These are phyloP conservation scores for Phytophthora nicotianae DNA, from an alignment of 352 stramenopile genomes.

Conservation along the genomic window DNA sequence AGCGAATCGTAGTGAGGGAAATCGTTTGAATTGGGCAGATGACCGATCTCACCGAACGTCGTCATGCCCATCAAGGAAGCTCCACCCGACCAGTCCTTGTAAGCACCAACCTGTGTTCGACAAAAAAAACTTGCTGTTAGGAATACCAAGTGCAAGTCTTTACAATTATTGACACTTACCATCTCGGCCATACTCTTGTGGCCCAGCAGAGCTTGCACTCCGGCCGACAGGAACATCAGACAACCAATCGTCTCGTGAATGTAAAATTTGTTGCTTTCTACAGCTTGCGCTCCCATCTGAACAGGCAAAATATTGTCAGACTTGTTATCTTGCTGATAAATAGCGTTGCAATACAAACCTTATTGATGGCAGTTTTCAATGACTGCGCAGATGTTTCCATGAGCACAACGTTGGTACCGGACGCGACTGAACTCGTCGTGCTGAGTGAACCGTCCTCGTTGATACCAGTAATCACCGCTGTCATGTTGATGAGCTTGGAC, in stretches of 20 bases:
- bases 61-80: slow-evolving; percentile 89
- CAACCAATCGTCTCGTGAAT: slow-evolving; percentile 84
- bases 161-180: slow-evolving; percentile 34
- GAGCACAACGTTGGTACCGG: slow-evolving; percentile 82
- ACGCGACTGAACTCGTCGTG: slow-evolving; percentile 78
- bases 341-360: slow-evolving; percentile 34
- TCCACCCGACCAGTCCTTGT: slow-evolving; percentile 83
- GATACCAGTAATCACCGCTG: slow-evolving; percentile 83
- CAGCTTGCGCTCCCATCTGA: slow-evolving; percentile 77
- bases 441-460: slow-evolving; percentile 84
- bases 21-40: slow-evolving; percentile 79
- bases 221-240: slow-evolving; percentile 88
- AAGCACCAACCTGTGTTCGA: slow-evolving; percentile 70
- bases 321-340: neutral
- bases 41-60: slow-evolving; percentile 87
- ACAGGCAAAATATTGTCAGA: slow-evolving; percentile 6
- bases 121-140: slow-evolving; percentile 5
- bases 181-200: slow-evolving; percentile 91
- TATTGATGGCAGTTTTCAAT: slow-evolving; percentile 86
- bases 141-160: neutral
- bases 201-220: slow-evolving; percentile 81
- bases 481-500: slow-evolving; percentile 88
- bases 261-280: slow-evolving; percentile 82
- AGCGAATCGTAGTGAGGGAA: slow-evolving; percentile 89
- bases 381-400: slow-evolving; percentile 86